Base-by-base conservation (phyloP, 2,329 filamentous ascomycete genomes). In the Penicillium sp. region DNA sequence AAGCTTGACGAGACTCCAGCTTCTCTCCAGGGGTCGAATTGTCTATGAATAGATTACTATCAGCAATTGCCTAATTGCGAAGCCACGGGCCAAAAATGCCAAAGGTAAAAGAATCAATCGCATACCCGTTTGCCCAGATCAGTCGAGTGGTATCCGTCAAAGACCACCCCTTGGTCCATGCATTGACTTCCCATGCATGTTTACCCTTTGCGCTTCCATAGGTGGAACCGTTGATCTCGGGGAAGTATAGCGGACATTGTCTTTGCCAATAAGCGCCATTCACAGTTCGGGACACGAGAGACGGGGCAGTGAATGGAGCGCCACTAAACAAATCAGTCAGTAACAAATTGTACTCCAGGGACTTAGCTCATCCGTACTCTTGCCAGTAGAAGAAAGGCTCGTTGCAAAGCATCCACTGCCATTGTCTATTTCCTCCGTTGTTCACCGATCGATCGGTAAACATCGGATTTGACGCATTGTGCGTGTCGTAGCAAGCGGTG, bases 341-440 rank as follows among this genome's bases (percentile, higher is more conserved):
- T 42, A 13, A 10, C 7, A 13, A 13, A n/a, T 2, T 25, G 8
- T 18, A 1, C 7, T 37, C 6, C 5, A 23, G 6, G 3, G 4
- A 8, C 9, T 25, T 3, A 20, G 24, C 39, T 62, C 12, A 25
- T 18, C 12, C 73, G 58, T 63, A 76, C 69, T 75, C 75, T 62
- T 81, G 78, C 74, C 76, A 83, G 64, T 75, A 81, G 47, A 70
- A 77, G 49, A 81, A 77, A n/a, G 81, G 81, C 62, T 84, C 79
- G 60, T 84, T 84, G 72, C 82, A 84, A 1, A 76, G 71, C 66
- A 83, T 75, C 81, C 81, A 85, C 6, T 72, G 63, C 81, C 80
- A 85, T 53, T 81, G 78, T 0, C 79, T 67, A 55, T 79, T 72
- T 29, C 69, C 57, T 0, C 59, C 46, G 60, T 83, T 83, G 42